phyloP scores from a whole-genome alignment of 2,329 filamentous ascomycete genomes.

The Botrytis fabae region DNA sequence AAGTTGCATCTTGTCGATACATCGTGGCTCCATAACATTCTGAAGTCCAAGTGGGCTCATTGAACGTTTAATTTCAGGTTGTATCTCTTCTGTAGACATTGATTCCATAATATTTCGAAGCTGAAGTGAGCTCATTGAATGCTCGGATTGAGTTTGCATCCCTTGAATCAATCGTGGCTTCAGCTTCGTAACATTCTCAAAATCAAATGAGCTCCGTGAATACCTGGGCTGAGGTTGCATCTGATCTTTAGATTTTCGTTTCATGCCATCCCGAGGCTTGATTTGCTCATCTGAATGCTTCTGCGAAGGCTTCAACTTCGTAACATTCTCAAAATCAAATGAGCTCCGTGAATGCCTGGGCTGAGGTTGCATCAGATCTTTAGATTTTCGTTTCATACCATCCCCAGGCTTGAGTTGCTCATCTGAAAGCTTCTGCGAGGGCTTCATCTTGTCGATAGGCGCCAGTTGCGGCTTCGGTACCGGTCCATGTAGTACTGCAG shows the following conservation, averaged over 20 bases:
- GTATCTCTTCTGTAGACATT: no score
- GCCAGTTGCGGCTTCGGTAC: not conserved
- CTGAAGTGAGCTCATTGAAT: no score
- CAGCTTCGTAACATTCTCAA: no score
- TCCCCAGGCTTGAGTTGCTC: not conserved
- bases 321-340: no score
- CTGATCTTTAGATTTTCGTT: not conserved
- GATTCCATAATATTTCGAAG: no score
- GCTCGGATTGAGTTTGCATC: no score
- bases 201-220: no score
- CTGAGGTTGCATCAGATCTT: not conserved
- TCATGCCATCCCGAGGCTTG: not conserved
- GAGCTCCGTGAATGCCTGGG: no score
- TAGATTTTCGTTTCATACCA: fast-evolving
- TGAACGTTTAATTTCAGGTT: no score
- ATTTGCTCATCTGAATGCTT: not conserved
- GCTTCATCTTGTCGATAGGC: not conserved
- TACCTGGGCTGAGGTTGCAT: not conserved
- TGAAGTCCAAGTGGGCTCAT: no score
- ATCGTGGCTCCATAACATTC: not conserved
- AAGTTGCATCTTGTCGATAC: not conserved
- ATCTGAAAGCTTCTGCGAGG: not conserved
- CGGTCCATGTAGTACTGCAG: not conserved
- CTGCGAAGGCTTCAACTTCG: not conserved
- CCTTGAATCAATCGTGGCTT: no score